Conservation (phyloP, 352 stramenopile species). For the Phytopythium delawarense region DNA sequence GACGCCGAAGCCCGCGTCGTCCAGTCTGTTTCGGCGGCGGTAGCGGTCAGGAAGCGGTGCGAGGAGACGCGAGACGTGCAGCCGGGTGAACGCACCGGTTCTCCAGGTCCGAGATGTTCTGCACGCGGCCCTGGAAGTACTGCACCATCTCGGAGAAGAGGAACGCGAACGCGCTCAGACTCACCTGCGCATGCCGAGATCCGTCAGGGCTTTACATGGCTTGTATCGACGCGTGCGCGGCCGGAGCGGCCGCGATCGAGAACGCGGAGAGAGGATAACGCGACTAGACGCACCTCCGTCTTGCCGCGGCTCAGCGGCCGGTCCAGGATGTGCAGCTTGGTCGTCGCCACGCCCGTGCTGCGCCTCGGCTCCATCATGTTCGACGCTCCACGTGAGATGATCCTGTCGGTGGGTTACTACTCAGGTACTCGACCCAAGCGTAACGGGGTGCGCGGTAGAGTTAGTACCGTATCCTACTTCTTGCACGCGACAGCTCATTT, state of each 20-base stretch:
- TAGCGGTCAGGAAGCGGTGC: not conserved
- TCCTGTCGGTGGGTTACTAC: not conserved
- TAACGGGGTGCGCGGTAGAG: no score
- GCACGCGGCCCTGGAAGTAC: slow-evolving; percentile 95
- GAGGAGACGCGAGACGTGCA: no score
- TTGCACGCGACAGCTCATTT: no score
- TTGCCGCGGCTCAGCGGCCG: slow-evolving; percentile 74
- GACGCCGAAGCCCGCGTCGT: slow-evolving; percentile 94
- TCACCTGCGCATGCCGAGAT: slow-evolving; percentile 53
- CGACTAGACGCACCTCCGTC: slow-evolving; percentile 37
- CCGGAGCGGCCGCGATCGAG: not conserved
- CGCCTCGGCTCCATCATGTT: slow-evolving; percentile 51
- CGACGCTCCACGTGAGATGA: not conserved
- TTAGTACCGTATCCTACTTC: no score
- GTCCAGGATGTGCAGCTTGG: slow-evolving; percentile 74
- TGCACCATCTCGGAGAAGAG: slow-evolving; percentile 98
- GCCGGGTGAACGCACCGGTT: slow-evolving; percentile 39
- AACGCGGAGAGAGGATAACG: not conserved
- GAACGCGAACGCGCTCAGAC: slow-evolving; percentile 94
- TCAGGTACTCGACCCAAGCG: no score
- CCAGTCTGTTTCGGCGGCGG: slow-evolving; percentile 47
- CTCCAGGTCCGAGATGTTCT: slow-evolving; percentile 96
- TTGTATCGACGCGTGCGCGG: not conserved
- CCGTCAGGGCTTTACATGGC: not conserved
- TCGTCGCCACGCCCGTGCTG: slow-evolving; percentile 46